Evolutionary conservation across 2,329 filamentous ascomycete genomes (phyloP).

Genomic region (Ascochyta clinopodiicola): DNA sequence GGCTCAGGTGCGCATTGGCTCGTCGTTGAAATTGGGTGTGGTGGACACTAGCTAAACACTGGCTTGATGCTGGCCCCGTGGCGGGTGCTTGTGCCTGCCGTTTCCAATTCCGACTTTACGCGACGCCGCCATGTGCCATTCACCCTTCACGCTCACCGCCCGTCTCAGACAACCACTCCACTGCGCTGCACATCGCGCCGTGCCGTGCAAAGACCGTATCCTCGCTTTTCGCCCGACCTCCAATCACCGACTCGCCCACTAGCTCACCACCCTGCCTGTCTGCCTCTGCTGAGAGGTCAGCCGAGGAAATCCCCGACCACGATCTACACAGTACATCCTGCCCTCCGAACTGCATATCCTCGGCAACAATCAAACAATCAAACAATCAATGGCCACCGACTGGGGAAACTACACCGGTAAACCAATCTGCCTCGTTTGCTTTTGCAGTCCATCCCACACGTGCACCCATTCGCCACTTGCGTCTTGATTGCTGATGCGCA

Average conservation of each 20-base stretch:
- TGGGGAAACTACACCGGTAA: conserved; percentile 45
- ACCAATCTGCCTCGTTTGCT: conserved; percentile 11
- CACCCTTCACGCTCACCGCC: conserved; percentile 20
- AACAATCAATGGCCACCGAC: conserved; percentile 38
- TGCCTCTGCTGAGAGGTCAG: conserved; percentile 16
- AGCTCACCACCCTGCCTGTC: background rate
- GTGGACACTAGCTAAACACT: conserved; percentile 19
- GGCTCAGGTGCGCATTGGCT: conserved; percentile 13
- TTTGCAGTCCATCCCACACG: background rate
- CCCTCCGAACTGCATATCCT: conserved; percentile 11
- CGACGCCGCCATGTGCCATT: conserved; percentile 17
- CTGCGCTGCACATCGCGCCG: conserved; percentile 14
- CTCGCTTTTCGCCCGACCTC: conserved; percentile 22
- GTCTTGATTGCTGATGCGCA: conserved; percentile 19
- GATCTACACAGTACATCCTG: conserved; percentile 28
- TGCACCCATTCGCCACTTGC: conserved; percentile 23
- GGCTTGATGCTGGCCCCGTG: conserved; percentile 5
- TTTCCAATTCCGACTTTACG: conserved; percentile 4
- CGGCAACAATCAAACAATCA: background rate
- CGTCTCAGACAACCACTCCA: conserved; percentile 20
- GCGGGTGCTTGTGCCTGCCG: background rate
- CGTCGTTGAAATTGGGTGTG: conserved; percentile 33
- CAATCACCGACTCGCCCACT: conserved; percentile 7
- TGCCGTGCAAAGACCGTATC: conserved; percentile 17
- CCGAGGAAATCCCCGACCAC: conserved; percentile 23